phyloP scores from a whole-genome alignment of 129 eudicot genomes.

The Artemisia annua region DNA sequence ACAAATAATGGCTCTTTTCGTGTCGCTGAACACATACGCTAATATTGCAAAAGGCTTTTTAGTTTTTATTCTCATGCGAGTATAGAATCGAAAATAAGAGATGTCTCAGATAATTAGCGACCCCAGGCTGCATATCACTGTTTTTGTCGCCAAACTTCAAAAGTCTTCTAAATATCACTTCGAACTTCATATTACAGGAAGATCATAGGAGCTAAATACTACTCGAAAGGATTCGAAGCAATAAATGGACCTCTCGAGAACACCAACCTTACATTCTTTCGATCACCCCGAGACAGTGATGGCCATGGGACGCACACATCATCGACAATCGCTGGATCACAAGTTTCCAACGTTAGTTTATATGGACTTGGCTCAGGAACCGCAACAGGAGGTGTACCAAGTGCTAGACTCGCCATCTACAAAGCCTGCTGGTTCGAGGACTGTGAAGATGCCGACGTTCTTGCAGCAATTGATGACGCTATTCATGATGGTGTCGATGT shows the following conservation, averaged over 20 bases:
- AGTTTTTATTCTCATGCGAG: too few species aligned
- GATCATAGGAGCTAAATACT: constrained; percentile 70
- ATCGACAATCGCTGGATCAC: constrained; percentile 69
- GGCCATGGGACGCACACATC: constrained; percentile 75
- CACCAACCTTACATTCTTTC: constrained; percentile 36
- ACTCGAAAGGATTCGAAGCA: constrained; percentile 54
- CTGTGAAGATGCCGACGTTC: constrained; percentile 54
- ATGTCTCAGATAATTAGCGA: too few species aligned
- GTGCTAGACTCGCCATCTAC: constrained; percentile 66
- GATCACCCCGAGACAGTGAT: constrained; percentile 56
- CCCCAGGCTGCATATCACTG: too few species aligned
- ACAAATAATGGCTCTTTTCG: too few species aligned
- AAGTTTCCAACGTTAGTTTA: constrained; percentile 41
- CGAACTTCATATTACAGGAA: constrained; percentile 38
- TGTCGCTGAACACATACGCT: too few species aligned
- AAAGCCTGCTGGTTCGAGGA: constrained; percentile 62
- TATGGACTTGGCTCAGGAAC: constrained; percentile 57
- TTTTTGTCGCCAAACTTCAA: background rate
- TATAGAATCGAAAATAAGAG: too few species aligned
- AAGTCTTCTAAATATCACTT: background rate
- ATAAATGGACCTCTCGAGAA: constrained; percentile 49
- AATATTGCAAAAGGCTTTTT: too few species aligned
- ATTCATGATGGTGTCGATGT: constrained; percentile 63
- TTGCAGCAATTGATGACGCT: constrained; percentile 49
- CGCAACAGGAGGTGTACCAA: constrained; percentile 66